These are phyloP conservation scores for Floccularia luteovirens DNA, from an alignment of 768 basidiomycete genomes.

Conservation along the genomic window DNA sequence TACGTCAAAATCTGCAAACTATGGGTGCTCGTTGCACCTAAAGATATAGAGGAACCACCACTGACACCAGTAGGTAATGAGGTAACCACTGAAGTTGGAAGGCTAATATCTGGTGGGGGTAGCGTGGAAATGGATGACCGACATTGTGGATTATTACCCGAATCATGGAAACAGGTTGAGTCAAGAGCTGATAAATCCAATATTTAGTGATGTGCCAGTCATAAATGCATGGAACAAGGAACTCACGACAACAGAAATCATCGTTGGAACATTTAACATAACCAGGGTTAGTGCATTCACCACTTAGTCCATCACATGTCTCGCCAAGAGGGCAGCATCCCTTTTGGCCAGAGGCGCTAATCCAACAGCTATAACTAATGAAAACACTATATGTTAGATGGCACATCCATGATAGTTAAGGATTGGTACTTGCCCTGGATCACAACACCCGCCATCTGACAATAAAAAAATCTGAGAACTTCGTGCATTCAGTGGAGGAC, in stretches of 20 bases:
- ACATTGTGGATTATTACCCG: neutral
- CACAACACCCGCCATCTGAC: constrained; percentile 1
- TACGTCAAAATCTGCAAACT: too few species aligned
- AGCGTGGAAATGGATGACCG: neutral
- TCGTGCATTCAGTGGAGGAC: neutral
- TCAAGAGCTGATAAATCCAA: too few species aligned
- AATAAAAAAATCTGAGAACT: neutral
- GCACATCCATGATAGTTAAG: neutral
- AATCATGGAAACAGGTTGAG: too few species aligned
- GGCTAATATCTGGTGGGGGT: neutral
- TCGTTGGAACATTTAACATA: neutral
- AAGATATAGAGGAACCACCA: too few species aligned
- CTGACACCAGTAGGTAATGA: too few species aligned
- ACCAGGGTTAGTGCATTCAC: neutral
- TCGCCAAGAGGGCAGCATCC: constrained; percentile 7
- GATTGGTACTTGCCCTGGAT: neutral
- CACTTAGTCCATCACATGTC: neutral
- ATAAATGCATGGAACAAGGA: neutral
- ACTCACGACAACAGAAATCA: neutral
- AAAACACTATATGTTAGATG: neutral
- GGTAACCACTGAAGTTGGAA: too few species aligned
- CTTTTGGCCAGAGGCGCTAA: constrained; percentile 1
- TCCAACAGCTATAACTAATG: neutral
- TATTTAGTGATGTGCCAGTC: neutral
- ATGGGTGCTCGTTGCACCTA: too few species aligned